Evolutionary conservation across 2,329 filamentous ascomycete genomes (phyloP).

Genomic region (Cyphellophora europaea): DNA sequence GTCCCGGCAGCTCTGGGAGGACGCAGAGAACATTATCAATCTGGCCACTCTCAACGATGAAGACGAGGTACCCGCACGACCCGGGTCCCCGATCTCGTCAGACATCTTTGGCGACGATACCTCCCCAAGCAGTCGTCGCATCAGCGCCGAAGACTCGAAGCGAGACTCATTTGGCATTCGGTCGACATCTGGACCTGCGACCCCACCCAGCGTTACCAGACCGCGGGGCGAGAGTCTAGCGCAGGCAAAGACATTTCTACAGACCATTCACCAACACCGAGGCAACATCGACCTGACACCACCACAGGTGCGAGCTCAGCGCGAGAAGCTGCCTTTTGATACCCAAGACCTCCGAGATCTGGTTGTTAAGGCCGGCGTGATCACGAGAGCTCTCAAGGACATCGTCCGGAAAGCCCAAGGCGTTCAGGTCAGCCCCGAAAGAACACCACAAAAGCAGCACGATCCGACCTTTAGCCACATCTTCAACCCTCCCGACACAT

Average conservation of each 20-base stretch:
- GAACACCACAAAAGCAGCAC: slow-evolving; percentile 17
- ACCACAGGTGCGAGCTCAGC: slow-evolving; percentile 18
- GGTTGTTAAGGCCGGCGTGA: slow-evolving; percentile 41
- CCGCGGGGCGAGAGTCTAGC: slow-evolving; percentile 48
- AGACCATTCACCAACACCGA: slow-evolving; percentile 46
- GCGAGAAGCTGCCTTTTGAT: slow-evolving; percentile 55
- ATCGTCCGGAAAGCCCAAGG: slow-evolving; percentile 40
- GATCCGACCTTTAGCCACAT: slow-evolving; percentile 40
- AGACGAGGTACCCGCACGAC: slow-evolving; percentile 40
- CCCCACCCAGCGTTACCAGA: slow-evolving; percentile 24
- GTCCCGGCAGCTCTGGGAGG: slow-evolving; percentile 49
- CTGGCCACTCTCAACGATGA: slow-evolving; percentile 56
- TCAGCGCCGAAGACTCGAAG: slow-evolving; percentile 7
- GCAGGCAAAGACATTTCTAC: slow-evolving; percentile 53
- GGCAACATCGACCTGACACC: slow-evolving; percentile 21
- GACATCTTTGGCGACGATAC: slow-evolving; percentile 42
- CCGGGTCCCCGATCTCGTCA: slow-evolving; percentile 46
- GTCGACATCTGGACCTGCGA: slow-evolving; percentile 17
- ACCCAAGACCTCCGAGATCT: slow-evolving; percentile 55
- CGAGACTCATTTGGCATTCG: slow-evolving; percentile 8
- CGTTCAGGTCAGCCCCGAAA: slow-evolving; percentile 25
- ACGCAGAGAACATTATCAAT: slow-evolving; percentile 59
- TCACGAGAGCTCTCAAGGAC: slow-evolving; percentile 40
- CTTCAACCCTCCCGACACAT: slow-evolving; percentile 31
- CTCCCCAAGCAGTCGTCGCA: slow-evolving; percentile 9